Conservation (phyloP, 2,329 filamentous ascomycete species). For the Pseudocercospora fijiensis region DNA sequence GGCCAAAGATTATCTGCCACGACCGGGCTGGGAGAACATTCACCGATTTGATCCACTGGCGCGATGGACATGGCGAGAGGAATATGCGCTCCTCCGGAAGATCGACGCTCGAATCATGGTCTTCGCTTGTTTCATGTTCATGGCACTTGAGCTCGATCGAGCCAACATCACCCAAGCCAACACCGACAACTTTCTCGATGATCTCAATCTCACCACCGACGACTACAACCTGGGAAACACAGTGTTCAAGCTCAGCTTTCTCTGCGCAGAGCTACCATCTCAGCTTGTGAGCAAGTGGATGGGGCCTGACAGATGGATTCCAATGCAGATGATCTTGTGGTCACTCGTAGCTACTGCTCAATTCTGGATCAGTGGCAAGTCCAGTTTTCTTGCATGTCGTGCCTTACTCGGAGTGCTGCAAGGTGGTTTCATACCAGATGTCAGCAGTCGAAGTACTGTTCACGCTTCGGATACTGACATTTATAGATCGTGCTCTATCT, state of each 20-base stretch:
- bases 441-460: not conserved
- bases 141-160: conserved; percentile 29
- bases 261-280: conserved; percentile 44
- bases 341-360: conserved; percentile 40
- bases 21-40: conserved; percentile 50
- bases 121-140: conserved; percentile 29
- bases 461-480: not conserved
- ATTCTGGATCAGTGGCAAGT: conserved; percentile 29
- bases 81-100: conserved; percentile 37
- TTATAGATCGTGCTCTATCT: conserved; percentile 5
- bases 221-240: conserved; percentile 23
- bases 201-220: conserved; percentile 26
- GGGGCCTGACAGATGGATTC: conserved; percentile 48
- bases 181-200: conserved; percentile 25
- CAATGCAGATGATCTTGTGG: conserved; percentile 43
- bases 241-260: conserved; percentile 27
- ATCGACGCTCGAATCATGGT: conserved; percentile 25
- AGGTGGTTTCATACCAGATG: conserved; percentile 48
- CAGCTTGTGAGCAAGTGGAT: conserved; percentile 48
- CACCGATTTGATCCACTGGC: conserved; percentile 50
- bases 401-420: conserved; percentile 42
- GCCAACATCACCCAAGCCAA: conserved; percentile 30
- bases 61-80: conserved; percentile 45
- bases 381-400: conserved; percentile 39
- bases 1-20: conserved; percentile 56